phyloP scores from a whole-genome alignment of 495 filamentous ascomycete species.

The Xylaria telfairii region DNA sequence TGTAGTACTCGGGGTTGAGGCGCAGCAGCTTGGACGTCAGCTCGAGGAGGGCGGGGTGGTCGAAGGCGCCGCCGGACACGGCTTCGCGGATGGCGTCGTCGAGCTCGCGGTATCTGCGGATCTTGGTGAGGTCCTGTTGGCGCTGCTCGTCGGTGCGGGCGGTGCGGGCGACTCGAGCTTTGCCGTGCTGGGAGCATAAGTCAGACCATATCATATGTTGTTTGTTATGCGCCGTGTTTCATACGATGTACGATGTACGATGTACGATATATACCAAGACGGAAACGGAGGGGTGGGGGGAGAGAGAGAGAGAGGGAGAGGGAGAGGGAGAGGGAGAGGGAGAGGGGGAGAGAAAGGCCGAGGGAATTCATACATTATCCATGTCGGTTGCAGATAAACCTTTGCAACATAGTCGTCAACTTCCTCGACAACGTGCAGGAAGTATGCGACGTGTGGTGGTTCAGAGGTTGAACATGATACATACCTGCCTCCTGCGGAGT shows the following conservation, averaged over 20 bases:
- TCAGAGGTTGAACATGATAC: neutral
- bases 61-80: conserved; percentile 63
- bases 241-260: too few species aligned
- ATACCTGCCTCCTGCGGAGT: too few species aligned
- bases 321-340: neutral
- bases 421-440: neutral
- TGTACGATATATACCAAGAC: too few species aligned
- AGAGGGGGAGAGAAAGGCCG: conserved; percentile 11
- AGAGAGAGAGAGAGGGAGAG: neutral
- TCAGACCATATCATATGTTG: conserved; percentile 16
- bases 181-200: conserved; percentile 69
- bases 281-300: neutral
- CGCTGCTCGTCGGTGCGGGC: conserved; percentile 70
- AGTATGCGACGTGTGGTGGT: neutral
- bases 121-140: conserved; percentile 74
- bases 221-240: neutral
- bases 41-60: conserved; percentile 64
- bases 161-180: conserved; percentile 66
- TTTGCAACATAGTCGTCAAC: neutral
- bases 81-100: conserved; percentile 67
- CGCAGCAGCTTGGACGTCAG: conserved; percentile 81
- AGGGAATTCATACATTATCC: conserved; percentile 55
- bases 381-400: conserved; percentile 39
- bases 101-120: conserved; percentile 76
- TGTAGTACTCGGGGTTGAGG: conserved; percentile 97